Conservation (phyloP, 208 protist species). For the Trypanosoma scelopori region DNA sequence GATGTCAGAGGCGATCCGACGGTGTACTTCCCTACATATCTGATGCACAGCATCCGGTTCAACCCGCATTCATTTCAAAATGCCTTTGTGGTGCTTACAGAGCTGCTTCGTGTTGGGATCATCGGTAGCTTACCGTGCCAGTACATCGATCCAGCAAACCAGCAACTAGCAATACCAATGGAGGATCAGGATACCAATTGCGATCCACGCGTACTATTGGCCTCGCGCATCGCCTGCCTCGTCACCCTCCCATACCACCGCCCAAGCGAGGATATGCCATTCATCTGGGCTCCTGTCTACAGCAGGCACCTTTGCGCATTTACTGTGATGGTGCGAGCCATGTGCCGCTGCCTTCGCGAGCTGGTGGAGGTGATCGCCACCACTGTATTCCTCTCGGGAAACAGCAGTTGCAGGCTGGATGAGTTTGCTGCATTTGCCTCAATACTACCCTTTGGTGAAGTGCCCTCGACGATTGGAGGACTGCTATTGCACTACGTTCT, state of each 20-base stretch:
- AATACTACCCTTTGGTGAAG: constrained; percentile 69
- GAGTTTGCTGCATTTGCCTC: constrained; percentile 55
- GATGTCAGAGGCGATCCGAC: constrained; percentile 18
- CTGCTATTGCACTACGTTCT: constrained; percentile 88
- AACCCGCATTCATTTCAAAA: constrained; percentile 66
- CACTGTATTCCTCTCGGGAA: constrained; percentile 59
- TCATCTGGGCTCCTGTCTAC: constrained; percentile 86
- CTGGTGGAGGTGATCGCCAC: constrained; percentile 81
- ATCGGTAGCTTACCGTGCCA: constrained; percentile 51
- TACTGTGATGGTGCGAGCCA: constrained; percentile 72
- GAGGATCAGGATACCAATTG: constrained; percentile 23
- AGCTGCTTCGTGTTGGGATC: constrained; percentile 65
- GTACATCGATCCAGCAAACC: constrained; percentile 35
- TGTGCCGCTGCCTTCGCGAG: constrained; percentile 78
- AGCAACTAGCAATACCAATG: constrained; percentile 17
- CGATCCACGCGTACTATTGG: constrained; percentile 52
- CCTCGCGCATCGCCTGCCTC: constrained; percentile 76
- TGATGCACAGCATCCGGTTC: constrained; percentile 32
- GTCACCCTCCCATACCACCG: constrained; percentile 64
- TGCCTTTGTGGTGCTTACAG: constrained; percentile 68
- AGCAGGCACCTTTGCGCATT: constrained; percentile 84
- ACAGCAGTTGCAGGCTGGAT: constrained; percentile 55
- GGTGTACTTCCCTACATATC: constrained; percentile 53
- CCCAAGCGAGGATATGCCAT: constrained; percentile 29
- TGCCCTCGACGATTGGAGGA: constrained; percentile 72